Evolutionary conservation across 495 filamentous ascomycete species (phyloP), one percentile per base, ranked within the genome.

Genomic region (Podospora appendiculata): DNA sequence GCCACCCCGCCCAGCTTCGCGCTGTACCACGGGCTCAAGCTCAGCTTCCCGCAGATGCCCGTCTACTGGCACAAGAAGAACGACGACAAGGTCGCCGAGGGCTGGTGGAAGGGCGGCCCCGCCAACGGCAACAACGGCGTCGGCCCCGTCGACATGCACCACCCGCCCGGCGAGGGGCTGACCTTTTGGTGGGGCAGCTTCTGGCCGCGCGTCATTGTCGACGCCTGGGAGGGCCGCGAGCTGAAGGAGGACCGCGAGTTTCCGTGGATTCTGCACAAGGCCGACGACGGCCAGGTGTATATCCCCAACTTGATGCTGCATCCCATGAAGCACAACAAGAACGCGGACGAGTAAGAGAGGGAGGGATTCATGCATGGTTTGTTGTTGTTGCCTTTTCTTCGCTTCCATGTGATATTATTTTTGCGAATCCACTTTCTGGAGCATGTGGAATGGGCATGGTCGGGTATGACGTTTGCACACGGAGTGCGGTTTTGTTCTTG

Each of bases 11-110:
- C 64, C n/a, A 62, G 54, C 55, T 72, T 70, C 38, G 69, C 69
- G 11, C 55, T 72, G 7, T 72, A 68, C 68, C 66, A 72, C 53
- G 69, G 69, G 16, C 57, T 72, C 36, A 72, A 72, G 60, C 46
- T 71, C 35, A 61, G 59, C 45, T 67, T 65, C 55, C 66, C 66
- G 13, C 69, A 68, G 41, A 59, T 65, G 18, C 69, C 69, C 13
- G 55, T 66, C 0, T 72, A 59, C 56, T 60, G 57, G 48, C 47
- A 55, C 32, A 51, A 50, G 4, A 33, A 35, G 32, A 50, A 58
- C 32, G 57, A 69, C 42, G 47, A 40, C 43, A 52, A 49, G 47
- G 47, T 48, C 10, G 53, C 55, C 19, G 32, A 54, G 5, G 50
- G 48, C 19, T 65, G 69, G 62, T 68, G 62, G 62, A 69, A 67